A percentile compares a stretch with the other conserved stretches of the same genome.
Evolutionary conservation across 1,284 basidiomycete genomes (phyloP).

Genomic region (Trametes polyzona): DNA sequence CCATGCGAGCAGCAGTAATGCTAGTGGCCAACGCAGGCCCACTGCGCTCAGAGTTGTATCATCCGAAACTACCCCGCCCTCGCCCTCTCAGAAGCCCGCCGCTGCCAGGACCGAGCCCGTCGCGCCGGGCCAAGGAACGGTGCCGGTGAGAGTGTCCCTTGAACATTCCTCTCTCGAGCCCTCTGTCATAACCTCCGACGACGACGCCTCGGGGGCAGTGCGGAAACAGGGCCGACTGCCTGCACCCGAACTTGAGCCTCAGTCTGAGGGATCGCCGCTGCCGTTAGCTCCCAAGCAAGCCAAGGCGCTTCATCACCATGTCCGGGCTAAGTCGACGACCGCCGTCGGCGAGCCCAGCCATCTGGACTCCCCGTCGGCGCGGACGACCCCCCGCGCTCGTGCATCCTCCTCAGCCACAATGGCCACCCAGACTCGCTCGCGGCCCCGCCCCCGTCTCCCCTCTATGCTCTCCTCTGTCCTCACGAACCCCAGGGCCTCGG

Average conservation of each 20-base stretch:
- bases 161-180: conserved; percentile 4
- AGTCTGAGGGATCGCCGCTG: not conserved
- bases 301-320: conserved; percentile 8
- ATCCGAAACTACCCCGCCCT: conserved; percentile 6
- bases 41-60: conserved; percentile 5
- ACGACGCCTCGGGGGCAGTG: conserved; percentile 7
- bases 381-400: conserved; percentile 8
- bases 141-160: conserved; percentile 12
- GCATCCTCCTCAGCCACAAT: conserved; percentile 19
- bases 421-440: not conserved
- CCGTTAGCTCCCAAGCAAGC: not conserved
- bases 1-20: conserved; percentile 10
- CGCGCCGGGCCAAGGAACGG: conserved; percentile 7
- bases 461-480: conserved; percentile 25
- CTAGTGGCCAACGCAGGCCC: not conserved
- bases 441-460: conserved; percentile 10
- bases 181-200: conserved; percentile 4
- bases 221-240: conserved; percentile 15
- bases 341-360: conserved; percentile 14
- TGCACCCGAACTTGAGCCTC: not conserved
- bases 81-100: not conserved
- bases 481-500: conserved; percentile 21
- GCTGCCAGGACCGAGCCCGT: not conserved
- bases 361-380: conserved; percentile 7
- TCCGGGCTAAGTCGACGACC: conserved; percentile 20